phyloP scores from a whole-genome alignment of 495 filamentous ascomycete genomes.

The Chaetomium tenue region DNA sequence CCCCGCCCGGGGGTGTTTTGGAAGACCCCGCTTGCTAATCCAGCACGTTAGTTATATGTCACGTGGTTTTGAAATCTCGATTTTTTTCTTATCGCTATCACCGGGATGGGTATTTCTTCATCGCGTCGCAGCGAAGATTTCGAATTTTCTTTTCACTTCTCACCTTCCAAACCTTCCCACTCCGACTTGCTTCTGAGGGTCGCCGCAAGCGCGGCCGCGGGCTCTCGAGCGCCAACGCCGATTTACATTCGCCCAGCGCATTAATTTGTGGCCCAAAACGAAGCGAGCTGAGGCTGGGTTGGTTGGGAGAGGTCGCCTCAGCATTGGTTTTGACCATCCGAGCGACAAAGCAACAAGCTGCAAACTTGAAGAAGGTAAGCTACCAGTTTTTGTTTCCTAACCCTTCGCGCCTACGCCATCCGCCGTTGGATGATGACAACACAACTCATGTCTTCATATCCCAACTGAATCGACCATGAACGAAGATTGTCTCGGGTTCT shows the following conservation, averaged over 20 bases:
- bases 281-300: slow-evolving; percentile 13
- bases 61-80: not conserved
- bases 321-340: not conserved
- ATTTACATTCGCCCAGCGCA: not conserved
- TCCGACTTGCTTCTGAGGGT: not conserved
- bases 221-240: not conserved
- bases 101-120: slow-evolving; percentile 14
- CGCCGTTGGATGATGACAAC: slow-evolving; percentile 76
- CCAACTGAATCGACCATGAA: slow-evolving; percentile 92
- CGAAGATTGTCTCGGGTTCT: slow-evolving; percentile 67
- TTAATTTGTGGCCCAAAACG: not conserved
- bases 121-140: not conserved
- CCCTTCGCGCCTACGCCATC: slow-evolving; percentile 13
- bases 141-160: slow-evolving; percentile 14
- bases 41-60: not conserved
- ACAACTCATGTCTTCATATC: slow-evolving; percentile 78
- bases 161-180: slow-evolving; percentile 10
- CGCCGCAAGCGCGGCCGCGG: not conserved
- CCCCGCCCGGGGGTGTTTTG: not conserved
- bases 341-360: slow-evolving; percentile 7
- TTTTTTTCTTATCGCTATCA: slow-evolving; percentile 22
- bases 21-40: not conserved
- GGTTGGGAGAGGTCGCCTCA: slow-evolving; percentile 5
- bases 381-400: slow-evolving; percentile 12
- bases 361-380: slow-evolving; percentile 26